These are phyloP conservation scores for Ceratobasidium sp. DNA, from an alignment of 1,284 basidiomycete species.

Conservation along the genomic window DNA sequence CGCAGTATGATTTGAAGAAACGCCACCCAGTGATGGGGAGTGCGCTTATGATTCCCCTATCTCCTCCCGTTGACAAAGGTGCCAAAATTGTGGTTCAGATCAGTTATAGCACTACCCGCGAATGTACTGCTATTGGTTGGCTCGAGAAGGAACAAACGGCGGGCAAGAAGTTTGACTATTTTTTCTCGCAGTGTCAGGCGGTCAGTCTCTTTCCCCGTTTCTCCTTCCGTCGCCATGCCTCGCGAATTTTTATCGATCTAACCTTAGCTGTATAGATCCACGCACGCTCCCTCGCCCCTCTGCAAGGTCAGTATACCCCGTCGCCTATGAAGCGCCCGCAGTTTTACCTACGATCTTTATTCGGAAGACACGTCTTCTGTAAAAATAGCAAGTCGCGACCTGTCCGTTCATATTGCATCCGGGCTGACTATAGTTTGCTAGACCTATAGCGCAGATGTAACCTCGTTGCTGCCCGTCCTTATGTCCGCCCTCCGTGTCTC, in stretches of 20 bases:
- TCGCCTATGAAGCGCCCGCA: neutral
- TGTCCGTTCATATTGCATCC: neutral
- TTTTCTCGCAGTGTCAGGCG: slow-evolving; percentile 96
- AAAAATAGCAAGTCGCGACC: slow-evolving; percentile 68
- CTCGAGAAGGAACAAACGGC: slow-evolving; percentile 92
- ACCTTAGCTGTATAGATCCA: slow-evolving; percentile 64
- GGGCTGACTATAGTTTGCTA: slow-evolving; percentile 52
- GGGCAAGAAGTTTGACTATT: slow-evolving; percentile 84
- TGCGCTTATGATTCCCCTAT: slow-evolving; percentile 67
- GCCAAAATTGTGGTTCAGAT: slow-evolving; percentile 68
- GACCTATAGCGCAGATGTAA: slow-evolving; percentile 82
- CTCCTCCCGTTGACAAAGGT: slow-evolving; percentile 57
- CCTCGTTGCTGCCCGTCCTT: slow-evolving; percentile 81
- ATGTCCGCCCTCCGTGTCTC: slow-evolving; percentile 85
- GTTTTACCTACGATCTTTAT: slow-evolving; percentile 7
- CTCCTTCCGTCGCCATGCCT: slow-evolving; percentile 44
- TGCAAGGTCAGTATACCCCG: slow-evolving; percentile 70
- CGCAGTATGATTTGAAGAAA: slow-evolving; percentile 65
- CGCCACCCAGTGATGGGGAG: slow-evolving; percentile 78
- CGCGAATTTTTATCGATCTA: neutral
- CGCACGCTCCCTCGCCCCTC: slow-evolving; percentile 79
- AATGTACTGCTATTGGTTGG: slow-evolving; percentile 93
- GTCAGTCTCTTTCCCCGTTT: slow-evolving; percentile 50
- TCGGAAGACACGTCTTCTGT: slow-evolving; percentile 71
- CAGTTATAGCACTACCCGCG: slow-evolving; percentile 77